Conservation (phyloP, 441 rosid genomes). For the Arabidopsis lyrata region DNA sequence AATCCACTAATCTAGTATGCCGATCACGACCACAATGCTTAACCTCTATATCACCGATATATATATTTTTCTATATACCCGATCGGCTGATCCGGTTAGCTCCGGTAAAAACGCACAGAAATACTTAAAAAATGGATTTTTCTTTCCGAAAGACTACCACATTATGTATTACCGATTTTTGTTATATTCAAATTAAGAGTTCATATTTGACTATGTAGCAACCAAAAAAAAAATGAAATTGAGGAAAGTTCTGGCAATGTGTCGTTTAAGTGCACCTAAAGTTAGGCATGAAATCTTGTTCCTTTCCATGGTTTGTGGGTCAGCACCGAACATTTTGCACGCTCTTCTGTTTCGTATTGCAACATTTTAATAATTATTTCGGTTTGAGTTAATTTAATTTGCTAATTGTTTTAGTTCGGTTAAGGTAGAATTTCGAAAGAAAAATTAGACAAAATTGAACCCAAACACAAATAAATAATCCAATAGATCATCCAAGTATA, state of each 20-base stretch:
- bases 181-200: no score
- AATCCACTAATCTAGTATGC: neutral
- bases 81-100: no score
- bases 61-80: no score
- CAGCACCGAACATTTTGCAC: constrained; percentile 38
- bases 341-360: neutral
- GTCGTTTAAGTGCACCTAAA: constrained; percentile 33
- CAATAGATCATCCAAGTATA: neutral
- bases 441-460: neutral
- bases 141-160: no score
- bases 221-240: no score
- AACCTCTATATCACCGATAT: no score
- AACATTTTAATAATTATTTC: no score
- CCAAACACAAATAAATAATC: neutral
- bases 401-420: neutral
- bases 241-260: neutral
- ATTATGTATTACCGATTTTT: neutral
- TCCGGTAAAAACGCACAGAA: no score
- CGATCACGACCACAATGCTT: neutral
- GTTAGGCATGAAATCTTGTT: constrained; percentile 27
- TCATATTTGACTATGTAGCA: constrained; percentile 6
- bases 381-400: neutral
- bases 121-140: no score
- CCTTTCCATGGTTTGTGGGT: constrained; percentile 20
- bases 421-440: neutral